A percentile compares a stretch with the other conserved stretches of the same genome.
Conservation (phyloP, 2,329 filamentous ascomycete genomes). For the Talaromyces sp. region DNA sequence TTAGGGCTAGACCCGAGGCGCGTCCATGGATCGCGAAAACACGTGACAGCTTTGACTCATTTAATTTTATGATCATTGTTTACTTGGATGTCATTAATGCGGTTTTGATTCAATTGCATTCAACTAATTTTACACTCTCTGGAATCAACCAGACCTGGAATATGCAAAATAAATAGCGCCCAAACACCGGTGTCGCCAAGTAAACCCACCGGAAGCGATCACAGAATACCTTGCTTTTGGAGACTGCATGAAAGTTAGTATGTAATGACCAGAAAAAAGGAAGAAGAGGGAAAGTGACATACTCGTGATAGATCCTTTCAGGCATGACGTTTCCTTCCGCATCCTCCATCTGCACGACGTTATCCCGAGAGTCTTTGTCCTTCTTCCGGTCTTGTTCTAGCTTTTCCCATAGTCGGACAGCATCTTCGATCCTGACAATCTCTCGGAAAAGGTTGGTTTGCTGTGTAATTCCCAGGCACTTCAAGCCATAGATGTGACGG, state of each 20-base stretch:
- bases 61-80: not conserved
- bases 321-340: conserved; percentile 98
- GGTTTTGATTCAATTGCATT: not conserved
- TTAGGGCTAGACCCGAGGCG: conserved; percentile 13
- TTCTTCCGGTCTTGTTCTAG: conserved; percentile 80
- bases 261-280: not conserved
- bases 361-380: conserved; percentile 69
- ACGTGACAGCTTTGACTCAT: conserved; percentile 25
- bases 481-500: conserved; percentile 86
- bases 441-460: conserved; percentile 89
- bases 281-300: conserved; percentile 18
- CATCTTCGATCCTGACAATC: conserved; percentile 88
- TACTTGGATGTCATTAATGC: not conserved
- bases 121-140: not conserved
- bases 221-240: conserved; percentile 84
- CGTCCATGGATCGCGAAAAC: conserved; percentile 30
- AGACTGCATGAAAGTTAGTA: conserved; percentile 44
- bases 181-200: conserved; percentile 1
- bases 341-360: conserved; percentile 97
- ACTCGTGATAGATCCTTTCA: conserved; percentile 92
- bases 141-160: not conserved
- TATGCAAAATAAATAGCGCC: not conserved
- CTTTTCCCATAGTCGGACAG: conserved; percentile 85
- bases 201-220: conserved; percentile 18
- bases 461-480: conserved; percentile 81